phyloP scores from a whole-genome alignment of 2,329 filamentous ascomycete genomes.

The Fusarium sororula region DNA sequence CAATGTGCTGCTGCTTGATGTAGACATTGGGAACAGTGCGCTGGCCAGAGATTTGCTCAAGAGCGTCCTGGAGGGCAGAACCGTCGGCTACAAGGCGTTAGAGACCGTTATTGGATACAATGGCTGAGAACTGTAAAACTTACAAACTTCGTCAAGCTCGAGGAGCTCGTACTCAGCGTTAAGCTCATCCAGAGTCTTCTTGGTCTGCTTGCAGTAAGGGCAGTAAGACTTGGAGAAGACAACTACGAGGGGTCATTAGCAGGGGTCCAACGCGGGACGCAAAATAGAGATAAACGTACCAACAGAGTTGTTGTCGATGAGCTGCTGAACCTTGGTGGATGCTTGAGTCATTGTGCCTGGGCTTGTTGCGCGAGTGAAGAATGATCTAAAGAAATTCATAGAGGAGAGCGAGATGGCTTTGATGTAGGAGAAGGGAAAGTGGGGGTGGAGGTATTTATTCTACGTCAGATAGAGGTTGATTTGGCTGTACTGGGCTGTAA shows the following conservation, averaged over 20 bases:
- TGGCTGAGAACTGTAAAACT: slow-evolving; percentile 47
- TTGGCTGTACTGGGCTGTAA: neutral
- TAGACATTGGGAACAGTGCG: slow-evolving; percentile 95
- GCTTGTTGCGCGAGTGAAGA: slow-evolving; percentile 71
- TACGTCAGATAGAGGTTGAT: slow-evolving; percentile 6
- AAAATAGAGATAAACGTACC: slow-evolving; percentile 59
- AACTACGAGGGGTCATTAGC: slow-evolving; percentile 57
- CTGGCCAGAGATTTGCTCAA: slow-evolving; percentile 83
- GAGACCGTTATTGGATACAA: neutral
- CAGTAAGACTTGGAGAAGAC: slow-evolving; percentile 98
- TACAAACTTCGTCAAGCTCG: slow-evolving; percentile 88
- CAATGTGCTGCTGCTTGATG: slow-evolving; percentile 90
- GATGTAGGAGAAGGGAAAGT: neutral
- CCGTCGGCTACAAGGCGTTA: slow-evolving; percentile 74
- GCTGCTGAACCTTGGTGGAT: slow-evolving; percentile 81
- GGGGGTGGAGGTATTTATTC: slow-evolving; percentile 33
- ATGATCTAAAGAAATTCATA: slow-evolving; percentile 75
- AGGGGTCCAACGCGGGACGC: neutral
- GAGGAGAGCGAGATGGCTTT: slow-evolving; percentile 13
- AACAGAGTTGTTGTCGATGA: slow-evolving; percentile 91
- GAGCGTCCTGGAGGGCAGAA: slow-evolving; percentile 80
- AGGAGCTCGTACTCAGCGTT: slow-evolving; percentile 78
- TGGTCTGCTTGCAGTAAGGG: slow-evolving; percentile 87
- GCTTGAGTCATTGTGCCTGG: slow-evolving; percentile 82
- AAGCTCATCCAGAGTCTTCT: slow-evolving; percentile 74